Conservation (phyloP, 192 early-diverging fungal genomes). For the Pilaira anomala region DNA sequence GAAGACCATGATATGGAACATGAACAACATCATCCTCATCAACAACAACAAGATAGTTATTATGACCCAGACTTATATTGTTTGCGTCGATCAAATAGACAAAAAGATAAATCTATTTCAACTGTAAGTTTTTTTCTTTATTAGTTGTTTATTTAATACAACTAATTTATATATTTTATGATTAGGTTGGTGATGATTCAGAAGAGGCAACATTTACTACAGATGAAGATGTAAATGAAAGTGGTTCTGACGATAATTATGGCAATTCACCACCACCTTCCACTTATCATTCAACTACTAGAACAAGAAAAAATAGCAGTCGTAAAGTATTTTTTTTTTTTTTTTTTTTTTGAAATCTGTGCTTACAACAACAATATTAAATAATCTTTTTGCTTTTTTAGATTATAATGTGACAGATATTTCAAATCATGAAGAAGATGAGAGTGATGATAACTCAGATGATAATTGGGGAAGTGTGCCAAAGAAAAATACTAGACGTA, state of each 20-base stretch:
- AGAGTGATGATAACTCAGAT: background rate
- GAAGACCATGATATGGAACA: too few relatives aligned
- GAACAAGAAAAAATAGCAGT: background rate
- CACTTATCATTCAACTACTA: background rate
- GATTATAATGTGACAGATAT: conserved; percentile 1
- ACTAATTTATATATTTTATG: background rate
- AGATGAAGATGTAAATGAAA: conserved; percentile 3
- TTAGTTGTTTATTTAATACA: too few relatives aligned
- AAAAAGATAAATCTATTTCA: background rate
- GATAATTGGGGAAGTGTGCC: background rate
- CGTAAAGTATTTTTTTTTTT: too few relatives aligned
- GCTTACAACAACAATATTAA: too few relatives aligned
- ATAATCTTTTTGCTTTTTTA: too few relatives aligned
- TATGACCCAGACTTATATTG: conserved; percentile 65
- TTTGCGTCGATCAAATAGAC: conserved; percentile 49
- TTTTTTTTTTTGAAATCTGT: too few relatives aligned
- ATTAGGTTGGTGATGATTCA: background rate
- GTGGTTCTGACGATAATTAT: conserved; percentile 12
- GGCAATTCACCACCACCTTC: background rate
- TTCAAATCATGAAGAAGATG: background rate
- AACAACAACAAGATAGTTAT: conserved; percentile 7
- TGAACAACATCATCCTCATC: too few relatives aligned
- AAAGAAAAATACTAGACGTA: background rate
- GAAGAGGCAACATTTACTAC: conserved; percentile 10
- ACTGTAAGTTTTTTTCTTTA: conserved; percentile 2